Evolutionary conservation across 768 basidiomycete species (phyloP), one percentile per base, ranked within the genome.

Genomic region (Trametes sanguinea): DNA sequence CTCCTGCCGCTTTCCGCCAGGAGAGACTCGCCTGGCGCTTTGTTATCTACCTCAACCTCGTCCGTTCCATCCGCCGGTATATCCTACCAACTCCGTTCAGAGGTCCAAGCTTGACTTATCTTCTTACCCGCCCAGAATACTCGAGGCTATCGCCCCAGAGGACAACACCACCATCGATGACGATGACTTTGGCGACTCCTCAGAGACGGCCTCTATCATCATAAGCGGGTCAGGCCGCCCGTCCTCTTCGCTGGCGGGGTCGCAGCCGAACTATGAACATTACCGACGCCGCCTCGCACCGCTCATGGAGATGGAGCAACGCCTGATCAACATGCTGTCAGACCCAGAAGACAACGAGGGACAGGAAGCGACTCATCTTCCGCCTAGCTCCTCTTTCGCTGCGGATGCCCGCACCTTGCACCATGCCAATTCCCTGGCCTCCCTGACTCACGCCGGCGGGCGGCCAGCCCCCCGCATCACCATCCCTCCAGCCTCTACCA

Each of bases 31-130:
- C 91, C 30, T 94, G 92, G 92, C 85, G 92, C 54, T 83, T 89
- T 52, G 91, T 94, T 67, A 89, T 94, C 69, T 94, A 94, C 76
- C 83, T 94, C 62, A 94, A 94, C 75, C 80, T 94, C 64, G 88
- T 93, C 62, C 86, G 87, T 72, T 94, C 92, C 62, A 76, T 94
- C 68, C 85, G 87, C 69, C 84, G 88, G 88, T 86, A 71, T 64
- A 80, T 50, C 9, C 44, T 27, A 17, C 48, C 17, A 44, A 13
- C 14, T 27, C 39, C 6, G 60, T 27, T 50, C 59, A 35, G 33
- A 62, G 30, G 69, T 29, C 33, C 30, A 52, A 14, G 2, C 32
- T 27, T 11, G 14, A 48, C 48, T 35, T 9, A 46, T 45, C 22
- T 51, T 11, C 65, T 48, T 11, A 39, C 42, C n/a, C 44, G 55